phyloP scores from a whole-genome alignment of 176 grass and related monocot genomes.

The Chrysopogon serrulatus region DNA sequence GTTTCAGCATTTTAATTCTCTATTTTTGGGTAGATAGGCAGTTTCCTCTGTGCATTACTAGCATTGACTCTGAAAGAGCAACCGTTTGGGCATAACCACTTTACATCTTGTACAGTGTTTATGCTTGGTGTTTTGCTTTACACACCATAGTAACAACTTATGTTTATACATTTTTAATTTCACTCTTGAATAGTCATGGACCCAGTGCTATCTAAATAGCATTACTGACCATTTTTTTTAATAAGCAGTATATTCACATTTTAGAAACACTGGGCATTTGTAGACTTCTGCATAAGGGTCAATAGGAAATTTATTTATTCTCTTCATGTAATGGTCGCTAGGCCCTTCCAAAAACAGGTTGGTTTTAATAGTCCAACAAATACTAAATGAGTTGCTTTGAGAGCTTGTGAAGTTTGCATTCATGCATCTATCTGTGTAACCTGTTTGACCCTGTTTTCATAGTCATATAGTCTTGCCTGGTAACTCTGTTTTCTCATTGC shows the following conservation, averaged over 20 bases:
- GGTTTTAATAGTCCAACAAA: background rate
- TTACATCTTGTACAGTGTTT: background rate
- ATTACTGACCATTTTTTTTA: background rate
- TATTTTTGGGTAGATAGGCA: slow-evolving; percentile 4
- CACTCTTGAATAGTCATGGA: background rate
- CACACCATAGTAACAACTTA: background rate
- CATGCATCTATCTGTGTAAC: background rate
- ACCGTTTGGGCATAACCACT: background rate
- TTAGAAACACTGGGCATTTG: background rate
- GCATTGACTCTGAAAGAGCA: background rate
- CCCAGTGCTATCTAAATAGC: background rate
- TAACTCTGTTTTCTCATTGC: background rate
- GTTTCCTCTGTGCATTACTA: background rate
- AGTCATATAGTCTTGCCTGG: background rate
- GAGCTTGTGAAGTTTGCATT: background rate
- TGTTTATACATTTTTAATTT: background rate
- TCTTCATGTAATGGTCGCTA: background rate
- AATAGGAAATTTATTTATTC: background rate
- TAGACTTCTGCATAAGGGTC: background rate
- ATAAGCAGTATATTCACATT: background rate
- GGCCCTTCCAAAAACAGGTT: background rate
- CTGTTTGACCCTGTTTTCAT: background rate
- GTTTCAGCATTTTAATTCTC: background rate
- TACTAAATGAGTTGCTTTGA: background rate
- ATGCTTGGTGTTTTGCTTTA: background rate